Evolutionary conservation across 1,284 basidiomycete genomes (phyloP), one percentile per base, ranked within the genome.

Genomic region (Cryptococcus sp.): DNA sequence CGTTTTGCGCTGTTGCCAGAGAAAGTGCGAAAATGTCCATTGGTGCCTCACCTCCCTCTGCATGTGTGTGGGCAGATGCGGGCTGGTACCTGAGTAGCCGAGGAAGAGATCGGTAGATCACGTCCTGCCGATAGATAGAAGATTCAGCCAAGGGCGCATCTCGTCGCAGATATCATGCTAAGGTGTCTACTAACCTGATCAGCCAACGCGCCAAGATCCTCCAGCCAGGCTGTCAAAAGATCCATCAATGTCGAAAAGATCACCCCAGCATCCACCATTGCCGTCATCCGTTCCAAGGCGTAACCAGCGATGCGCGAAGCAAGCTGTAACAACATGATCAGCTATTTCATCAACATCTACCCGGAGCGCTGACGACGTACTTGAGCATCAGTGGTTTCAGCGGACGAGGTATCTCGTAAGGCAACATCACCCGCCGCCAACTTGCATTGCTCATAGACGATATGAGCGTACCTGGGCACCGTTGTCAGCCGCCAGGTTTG

Each of bases 201-300:
- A 10, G 66, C 65, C 25, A 70, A 57, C 1, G 49, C 48, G 17
- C 70, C 64, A 19, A 73, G 61, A 58, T 72, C 80, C 50, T 87
- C 81, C 35, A 91, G 74, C 88, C 88, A 91, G 23, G 80, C 81
- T 19, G 84, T 74, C 63, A 89, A 83, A 10, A 90, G 73, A 49
- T 83, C 82, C 56, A 89, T 85, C 57, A 86, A 84, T 2, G 81
- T 79, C 15, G 81, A 84, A 73, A 88, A 89, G 2, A 84, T 74
- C 1, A 88, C 82, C 10, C 62, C 61, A 1, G 67, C 62, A 47
- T 76, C 74, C 0, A 61, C 57, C 6, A 76, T 56, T 0, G 61
- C 40, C 0, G 63, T 59, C 56, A 76, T 68, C 3, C 71, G 52
- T 20, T 72, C 68, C 5, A 75, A 53, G 0, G 73, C 70, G 20